A percentile compares a stretch with the other conserved stretches of the same genome.
phyloP scores from a whole-genome alignment of 805 yeast species.

The Scheffersomyces lignosus region DNA sequence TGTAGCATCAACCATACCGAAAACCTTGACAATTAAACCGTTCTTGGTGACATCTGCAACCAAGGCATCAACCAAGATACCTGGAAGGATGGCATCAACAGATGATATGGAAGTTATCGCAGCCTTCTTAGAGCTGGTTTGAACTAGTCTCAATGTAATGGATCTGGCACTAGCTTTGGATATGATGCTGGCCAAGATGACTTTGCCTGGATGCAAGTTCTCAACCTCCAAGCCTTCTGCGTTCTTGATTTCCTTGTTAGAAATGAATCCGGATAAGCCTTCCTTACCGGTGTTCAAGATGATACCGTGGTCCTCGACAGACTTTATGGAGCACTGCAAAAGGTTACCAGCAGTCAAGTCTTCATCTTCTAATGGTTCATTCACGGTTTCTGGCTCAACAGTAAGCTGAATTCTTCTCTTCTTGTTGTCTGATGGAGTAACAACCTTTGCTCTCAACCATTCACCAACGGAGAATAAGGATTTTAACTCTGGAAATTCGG shows the following conservation, averaged over 20 bases:
- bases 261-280: constrained; percentile 66
- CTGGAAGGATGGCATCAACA: constrained; percentile 82
- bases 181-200: constrained; percentile 60
- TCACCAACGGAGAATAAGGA: constrained; percentile 68
- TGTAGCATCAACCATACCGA: constrained; percentile 74
- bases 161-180: constrained; percentile 51
- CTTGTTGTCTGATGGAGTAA: constrained; percentile 45
- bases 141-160: constrained; percentile 52
- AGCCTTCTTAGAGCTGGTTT: constrained; percentile 46
- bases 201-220: constrained; percentile 58
- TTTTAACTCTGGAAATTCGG: constrained; percentile 56
- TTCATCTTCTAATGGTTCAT: constrained; percentile 57
- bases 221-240: constrained; percentile 35
- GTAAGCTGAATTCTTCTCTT: constrained; percentile 69
- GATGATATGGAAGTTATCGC: constrained; percentile 57
- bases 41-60: constrained; percentile 55
- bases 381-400: constrained; percentile 73
- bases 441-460: constrained; percentile 83
- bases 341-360: constrained; percentile 64
- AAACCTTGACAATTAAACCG: constrained; percentile 73
- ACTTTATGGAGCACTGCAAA: constrained; percentile 73
- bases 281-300: constrained; percentile 66
- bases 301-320: constrained; percentile 91
- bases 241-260: constrained; percentile 60
- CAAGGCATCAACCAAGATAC: constrained; percentile 73